Conservation (phyloP, 257 asterid genomes). For the Solanum pimpinellifolium region DNA sequence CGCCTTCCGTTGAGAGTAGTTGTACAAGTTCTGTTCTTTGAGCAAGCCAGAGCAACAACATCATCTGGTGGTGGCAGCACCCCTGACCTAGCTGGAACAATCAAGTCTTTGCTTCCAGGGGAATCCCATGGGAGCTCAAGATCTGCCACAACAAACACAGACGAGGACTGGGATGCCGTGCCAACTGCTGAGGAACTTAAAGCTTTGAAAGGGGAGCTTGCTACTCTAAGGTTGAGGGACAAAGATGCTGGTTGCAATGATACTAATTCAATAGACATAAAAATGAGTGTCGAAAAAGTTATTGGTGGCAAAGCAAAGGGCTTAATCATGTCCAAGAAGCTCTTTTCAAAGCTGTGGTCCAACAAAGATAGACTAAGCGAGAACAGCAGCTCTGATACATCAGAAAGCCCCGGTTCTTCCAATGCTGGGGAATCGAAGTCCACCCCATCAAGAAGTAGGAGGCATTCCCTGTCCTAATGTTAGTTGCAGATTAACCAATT, state of each 20-base stretch:
- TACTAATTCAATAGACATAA: constrained; percentile 6
- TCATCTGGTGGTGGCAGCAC: constrained; percentile 36
- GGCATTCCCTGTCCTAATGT: constrained; percentile 25
- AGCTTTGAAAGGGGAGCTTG: constrained; percentile 53
- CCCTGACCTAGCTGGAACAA: constrained; percentile 31
- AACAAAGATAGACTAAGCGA: constrained; percentile 55
- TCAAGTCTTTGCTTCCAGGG: constrained; percentile 32
- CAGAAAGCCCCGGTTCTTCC: constrained; percentile 73
- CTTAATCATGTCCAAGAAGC: constrained; percentile 23
- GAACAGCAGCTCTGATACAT: constrained; percentile 78
- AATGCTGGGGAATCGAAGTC: constrained; percentile 59
- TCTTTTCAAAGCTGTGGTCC: constrained; percentile 72
- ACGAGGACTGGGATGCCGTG: constrained; percentile 72
- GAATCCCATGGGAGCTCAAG: constrained; percentile 67
- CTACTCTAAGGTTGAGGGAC: constrained; percentile 36
- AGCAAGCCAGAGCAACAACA: constrained; percentile 44
- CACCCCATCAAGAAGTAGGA: constrained; percentile 51
- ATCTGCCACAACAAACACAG: constrained; percentile 68
- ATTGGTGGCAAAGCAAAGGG: constrained; percentile 36
- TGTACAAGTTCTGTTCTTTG: constrained; percentile 78
- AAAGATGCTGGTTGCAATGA: constrained; percentile 7
- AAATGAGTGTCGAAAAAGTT: constrained; percentile 24
- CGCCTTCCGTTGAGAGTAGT: constrained; percentile 67
- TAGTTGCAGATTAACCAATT: neutral
- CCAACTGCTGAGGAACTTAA: constrained; percentile 61